Conservation (phyloP, 2,329 filamentous ascomycete genomes). For the Calonectria fujianensis region DNA sequence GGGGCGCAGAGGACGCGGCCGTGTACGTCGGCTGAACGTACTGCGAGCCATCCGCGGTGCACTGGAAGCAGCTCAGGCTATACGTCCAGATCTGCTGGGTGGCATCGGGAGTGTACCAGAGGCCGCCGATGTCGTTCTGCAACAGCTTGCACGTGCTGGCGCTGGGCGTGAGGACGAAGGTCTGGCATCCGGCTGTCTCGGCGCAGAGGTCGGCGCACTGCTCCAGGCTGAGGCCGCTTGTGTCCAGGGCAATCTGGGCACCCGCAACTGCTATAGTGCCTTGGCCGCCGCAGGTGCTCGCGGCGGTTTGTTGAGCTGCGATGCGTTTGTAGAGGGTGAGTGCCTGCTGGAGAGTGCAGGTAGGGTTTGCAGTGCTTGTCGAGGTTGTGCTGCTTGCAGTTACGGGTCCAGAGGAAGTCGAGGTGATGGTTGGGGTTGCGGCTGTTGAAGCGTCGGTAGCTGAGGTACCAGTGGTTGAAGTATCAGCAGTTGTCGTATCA, state of each 20-base stretch:
- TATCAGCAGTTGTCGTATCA: too few species aligned
- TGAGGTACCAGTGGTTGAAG: too few species aligned
- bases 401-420: not conserved
- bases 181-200: not conserved
- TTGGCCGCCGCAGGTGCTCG: not conserved
- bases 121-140: not conserved
- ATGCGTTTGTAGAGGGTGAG: too few species aligned
- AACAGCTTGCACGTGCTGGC: not conserved
- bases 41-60: not conserved
- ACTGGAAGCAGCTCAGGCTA: not conserved
- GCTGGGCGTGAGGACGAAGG: not conserved
- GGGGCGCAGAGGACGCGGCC: not conserved
- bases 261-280: not conserved
- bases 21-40: not conserved
- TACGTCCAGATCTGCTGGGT: not conserved
- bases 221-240: not conserved
- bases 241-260: not conserved
- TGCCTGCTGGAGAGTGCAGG: too few species aligned
- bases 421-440: not conserved
- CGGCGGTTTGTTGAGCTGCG: too few species aligned
- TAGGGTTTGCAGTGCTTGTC: not conserved
- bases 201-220: not conserved
- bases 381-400: not conserved
- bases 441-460: not conserved
- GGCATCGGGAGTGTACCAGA: not conserved